phyloP scores from a whole-genome alignment of 2,329 filamentous ascomycete genomes.

The Pyricularia pennisetigena region DNA sequence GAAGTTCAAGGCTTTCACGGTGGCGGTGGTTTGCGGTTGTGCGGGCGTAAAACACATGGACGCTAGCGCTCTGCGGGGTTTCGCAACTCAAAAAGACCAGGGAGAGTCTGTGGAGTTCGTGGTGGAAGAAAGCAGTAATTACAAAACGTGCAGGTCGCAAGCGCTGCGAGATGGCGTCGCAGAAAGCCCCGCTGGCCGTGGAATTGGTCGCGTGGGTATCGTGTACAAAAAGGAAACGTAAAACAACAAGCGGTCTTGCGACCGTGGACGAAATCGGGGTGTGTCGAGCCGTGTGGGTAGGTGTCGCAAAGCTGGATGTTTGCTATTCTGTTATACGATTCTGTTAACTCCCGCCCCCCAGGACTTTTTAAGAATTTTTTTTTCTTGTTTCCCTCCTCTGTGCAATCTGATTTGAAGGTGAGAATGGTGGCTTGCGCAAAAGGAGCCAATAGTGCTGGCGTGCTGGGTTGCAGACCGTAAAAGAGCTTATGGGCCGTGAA shows the following conservation, averaged over 20 bases:
- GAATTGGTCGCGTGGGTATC: neutral
- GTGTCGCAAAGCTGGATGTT: neutral
- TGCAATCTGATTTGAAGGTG: neutral
- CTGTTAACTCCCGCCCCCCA: neutral
- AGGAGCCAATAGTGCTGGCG: conserved; percentile 8
- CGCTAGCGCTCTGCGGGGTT: conserved; percentile 18
- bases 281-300: neutral
- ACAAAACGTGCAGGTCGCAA: neutral
- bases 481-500: neutral
- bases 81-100: neutral
- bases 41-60: conserved; percentile 41
- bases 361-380: neutral
- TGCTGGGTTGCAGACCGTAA: conserved; percentile 4
- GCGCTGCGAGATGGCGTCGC: neutral
- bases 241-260: neutral
- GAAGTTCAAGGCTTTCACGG: conserved; percentile 30
- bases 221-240: neutral
- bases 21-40: conserved; percentile 20
- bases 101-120: neutral
- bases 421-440: conserved; percentile 7
- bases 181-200: neutral
- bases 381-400: neutral
- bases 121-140: neutral
- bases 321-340: neutral
- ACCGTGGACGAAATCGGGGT: neutral